A percentile compares a stretch with the other conserved stretches of the same genome.
phyloP scores from a whole-genome alignment of 2,329 filamentous ascomycete genomes.

The Ilyonectria mors-panacis region DNA sequence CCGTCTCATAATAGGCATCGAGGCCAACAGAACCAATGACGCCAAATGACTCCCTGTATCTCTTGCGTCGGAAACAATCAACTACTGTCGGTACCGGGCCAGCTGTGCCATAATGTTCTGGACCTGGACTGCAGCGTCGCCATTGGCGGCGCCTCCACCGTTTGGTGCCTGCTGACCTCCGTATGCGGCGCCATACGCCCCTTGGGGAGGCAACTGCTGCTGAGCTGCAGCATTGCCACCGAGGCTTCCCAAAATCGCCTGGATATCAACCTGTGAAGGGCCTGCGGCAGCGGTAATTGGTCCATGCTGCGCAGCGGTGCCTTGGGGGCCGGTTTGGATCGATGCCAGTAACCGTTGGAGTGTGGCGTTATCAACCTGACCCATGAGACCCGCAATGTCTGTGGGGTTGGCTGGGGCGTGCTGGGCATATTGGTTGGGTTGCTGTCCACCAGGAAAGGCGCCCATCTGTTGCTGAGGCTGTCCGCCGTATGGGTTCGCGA shows the following conservation, averaged over 20 bases:
- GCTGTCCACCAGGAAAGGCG: conserved; percentile 47
- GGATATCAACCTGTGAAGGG: conserved; percentile 59
- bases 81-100: conserved; percentile 72
- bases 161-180: conserved; percentile 49
- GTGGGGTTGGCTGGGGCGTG: conserved; percentile 53
- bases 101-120: conserved; percentile 84
- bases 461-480: conserved; percentile 48
- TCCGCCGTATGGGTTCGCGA: conserved; percentile 52
- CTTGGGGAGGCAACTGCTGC: conserved; percentile 42
- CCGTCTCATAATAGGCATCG: conserved; percentile 39
- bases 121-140: conserved; percentile 67
- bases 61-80: background rate
- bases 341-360: conserved; percentile 80
- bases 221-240: conserved; percentile 46
- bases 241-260: conserved; percentile 62
- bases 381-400: conserved; percentile 76
- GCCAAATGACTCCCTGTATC: conserved; percentile 7
- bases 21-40: conserved; percentile 15
- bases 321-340: conserved; percentile 57
- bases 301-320: conserved; percentile 36
- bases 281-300: conserved; percentile 43
- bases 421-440: conserved; percentile 52
- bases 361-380: conserved; percentile 76
- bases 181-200: conserved; percentile 50
- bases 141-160: conserved; percentile 46